These are phyloP conservation scores for Geranomyces michiganensis DNA, from an alignment of 192 early-diverging fungal genomes.

Conservation along the genomic window DNA sequence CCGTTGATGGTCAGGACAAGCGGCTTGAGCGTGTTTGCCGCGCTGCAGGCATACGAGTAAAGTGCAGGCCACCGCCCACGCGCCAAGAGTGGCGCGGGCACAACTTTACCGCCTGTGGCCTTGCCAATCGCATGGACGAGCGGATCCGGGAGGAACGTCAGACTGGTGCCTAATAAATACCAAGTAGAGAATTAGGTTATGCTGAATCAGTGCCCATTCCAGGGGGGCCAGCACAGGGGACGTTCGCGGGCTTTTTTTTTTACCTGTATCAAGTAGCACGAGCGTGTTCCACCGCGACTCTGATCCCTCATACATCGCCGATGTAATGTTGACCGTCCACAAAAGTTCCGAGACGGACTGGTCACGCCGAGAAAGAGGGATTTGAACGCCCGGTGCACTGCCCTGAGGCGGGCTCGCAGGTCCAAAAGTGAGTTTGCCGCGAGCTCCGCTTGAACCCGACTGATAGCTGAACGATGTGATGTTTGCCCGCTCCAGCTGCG, in stretches of 20 bases:
- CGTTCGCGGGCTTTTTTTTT: too few relatives aligned
- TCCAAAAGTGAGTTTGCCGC: neutral
- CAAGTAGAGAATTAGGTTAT: too few relatives aligned
- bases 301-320: neutral
- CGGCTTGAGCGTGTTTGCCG: neutral
- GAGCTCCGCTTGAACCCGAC: neutral
- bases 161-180: neutral
- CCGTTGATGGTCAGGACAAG: neutral
- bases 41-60: neutral
- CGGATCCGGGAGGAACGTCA: neutral
- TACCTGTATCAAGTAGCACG: neutral
- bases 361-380: too few relatives aligned
- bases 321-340: neutral
- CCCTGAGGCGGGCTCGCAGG: neutral
- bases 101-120: neutral
- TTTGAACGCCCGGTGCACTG: neutral
- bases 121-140: neutral
- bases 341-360: neutral
- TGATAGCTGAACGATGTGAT: neutral
- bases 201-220: too few relatives aligned
- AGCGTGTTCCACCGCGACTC: neutral
- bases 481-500: neutral
- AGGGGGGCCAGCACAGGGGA: too few relatives aligned
- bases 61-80: neutral
- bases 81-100: neutral